Evolutionary conservation across 306 rosid genomes (phyloP), one percentile per base, ranked within the genome.

Genomic region (Coriaria nepalensis): DNA sequence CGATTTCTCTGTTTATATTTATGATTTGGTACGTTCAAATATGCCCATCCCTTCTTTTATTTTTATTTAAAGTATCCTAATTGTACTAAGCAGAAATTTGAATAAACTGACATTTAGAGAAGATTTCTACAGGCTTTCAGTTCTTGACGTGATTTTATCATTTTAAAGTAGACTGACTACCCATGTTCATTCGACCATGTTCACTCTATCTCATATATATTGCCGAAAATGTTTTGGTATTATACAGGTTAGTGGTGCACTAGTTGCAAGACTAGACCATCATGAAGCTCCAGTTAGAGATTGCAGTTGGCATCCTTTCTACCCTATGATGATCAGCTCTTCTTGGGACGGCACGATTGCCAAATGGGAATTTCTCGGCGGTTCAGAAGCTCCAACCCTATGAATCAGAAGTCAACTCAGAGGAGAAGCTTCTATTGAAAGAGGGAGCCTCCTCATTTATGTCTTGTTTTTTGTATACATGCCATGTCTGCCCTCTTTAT

Each of bases 251-350:
- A 81, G 60, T 43, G 88, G 96, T 57, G 81, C 69, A 6, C 65
- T 64, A 69, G 96, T 86, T 33, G 90, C 90, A 8, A 67, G 74
- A 15, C 72, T 86, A 35, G 77, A 74, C 77, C 85, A 86, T 69
- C 96, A 82, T 40, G 78, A 74, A 50, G 73, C 81, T 11, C 79
- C 90, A 8, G 93, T 78, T 14, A 74, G 96, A 65, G 96, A 86
- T 47, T 86, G 96, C 63, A 79, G 93, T 59, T 86, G 96, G 96
- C 96, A 86, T 59, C 96, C 96, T 5, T 52, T 48, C 61, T 73
- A 76, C 45, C 75, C 79, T 2, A 76, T 58, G 77, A 80, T 82
- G 8, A 77, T 82, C 36, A 86, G 96, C 69, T 79, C 96, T 35
- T 81, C 86, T 8, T 86, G 96, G 93, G 93, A 86, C 50, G 96